These are phyloP conservation scores for Imleria badia DNA, from an alignment of 768 basidiomycete genomes.

Conservation along the genomic window DNA sequence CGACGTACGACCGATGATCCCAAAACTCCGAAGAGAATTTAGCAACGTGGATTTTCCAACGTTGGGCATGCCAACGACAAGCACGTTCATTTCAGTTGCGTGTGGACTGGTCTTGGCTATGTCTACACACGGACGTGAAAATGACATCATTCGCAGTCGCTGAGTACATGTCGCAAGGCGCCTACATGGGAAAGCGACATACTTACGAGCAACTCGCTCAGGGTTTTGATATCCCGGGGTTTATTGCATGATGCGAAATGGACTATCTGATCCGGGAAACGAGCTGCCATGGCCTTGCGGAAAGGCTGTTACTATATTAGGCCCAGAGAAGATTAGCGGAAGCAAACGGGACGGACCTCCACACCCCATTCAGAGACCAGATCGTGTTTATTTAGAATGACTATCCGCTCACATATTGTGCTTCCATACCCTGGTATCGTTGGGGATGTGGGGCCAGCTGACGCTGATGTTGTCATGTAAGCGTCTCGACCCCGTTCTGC, in stretches of 20 bases:
- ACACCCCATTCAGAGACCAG: constrained; percentile 87
- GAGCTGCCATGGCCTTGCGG: constrained; percentile 63
- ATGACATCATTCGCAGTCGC: background rate
- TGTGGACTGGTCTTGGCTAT: constrained; percentile 69
- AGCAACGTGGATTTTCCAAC: constrained; percentile 95
- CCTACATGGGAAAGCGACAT: constrained; percentile 37
- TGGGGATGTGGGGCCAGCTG: constrained; percentile 17
- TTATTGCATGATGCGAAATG: constrained; percentile 75
- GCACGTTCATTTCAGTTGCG: constrained; percentile 77
- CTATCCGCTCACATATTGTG: constrained; percentile 71
- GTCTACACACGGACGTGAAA: constrained; percentile 39
- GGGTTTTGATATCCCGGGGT: constrained; percentile 58
- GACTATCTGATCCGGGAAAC: constrained; percentile 67
- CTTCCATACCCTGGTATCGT: constrained; percentile 25
- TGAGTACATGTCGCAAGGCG: background rate
- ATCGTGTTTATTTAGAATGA: constrained; percentile 93
- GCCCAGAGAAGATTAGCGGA: constrained; percentile 4
- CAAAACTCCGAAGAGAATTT: constrained; percentile 84
- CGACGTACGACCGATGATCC: constrained; percentile 80
- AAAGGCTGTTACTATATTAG: constrained; percentile 56
- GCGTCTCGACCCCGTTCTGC: constrained; percentile 62
- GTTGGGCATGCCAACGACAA: constrained; percentile 98
- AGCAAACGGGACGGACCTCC: constrained; percentile 49
- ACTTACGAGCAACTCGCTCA: constrained; percentile 74
- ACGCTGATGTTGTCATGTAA: constrained; percentile 39